Base-by-base conservation (phyloP, 2,329 filamentous ascomycete species). In the Setomelanomma holmii region DNA sequence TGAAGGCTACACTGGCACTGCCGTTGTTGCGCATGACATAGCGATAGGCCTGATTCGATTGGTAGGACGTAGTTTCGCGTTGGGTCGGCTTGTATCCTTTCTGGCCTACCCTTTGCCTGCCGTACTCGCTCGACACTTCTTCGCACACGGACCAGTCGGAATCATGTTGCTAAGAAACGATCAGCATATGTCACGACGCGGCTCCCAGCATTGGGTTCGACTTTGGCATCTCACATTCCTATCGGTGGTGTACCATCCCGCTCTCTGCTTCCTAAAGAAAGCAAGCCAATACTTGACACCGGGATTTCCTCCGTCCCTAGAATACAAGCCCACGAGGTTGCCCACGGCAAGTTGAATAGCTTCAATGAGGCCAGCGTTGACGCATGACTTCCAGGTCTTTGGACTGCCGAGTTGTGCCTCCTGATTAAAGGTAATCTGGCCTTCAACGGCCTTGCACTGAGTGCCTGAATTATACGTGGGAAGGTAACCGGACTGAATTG, bases 211-310 rank as follows among this genome's bases (percentile, higher is more conserved):
- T n/a, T n/a, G n/a, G n/a, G n/a, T n/a, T n/a, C n/a, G n/a, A n/a
- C n/a, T n/a, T n/a, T n/a, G n/a, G n/a, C n/a, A n/a, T n/a, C 34
- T 38, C 34, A 40, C 36, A 40, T 40, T 40, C 8, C 36, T 40
- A 20, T 40, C 36, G 10, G 7, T 22, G 10, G 3, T 14, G 16
- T 41, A 41, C n/a, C 12, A 20, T 11, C 39, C 21, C 14, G 20
- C 12, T 23, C 21, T 30, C 39, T n/a, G 14, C 39, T 24, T 41
- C 22, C 11, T 23, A 14, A 41, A 41, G 20, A 23, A 41, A 23
- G 19, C 20, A 2, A 8, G 11, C 39, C 39, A 41, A 7, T 21
- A 11, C 21, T 23, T 24, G 11, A 14, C 4, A 14, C 39, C 39
- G 14, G 39, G 22, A 24, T 41, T 41, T 24, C 39, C 21, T 24